Evolutionary conservation across 225 moss, liverwort and hornwort genomes (phyloP), one percentile per base, ranked within the genome.

Genomic region (Rhytidiadelphus loreus): DNA sequence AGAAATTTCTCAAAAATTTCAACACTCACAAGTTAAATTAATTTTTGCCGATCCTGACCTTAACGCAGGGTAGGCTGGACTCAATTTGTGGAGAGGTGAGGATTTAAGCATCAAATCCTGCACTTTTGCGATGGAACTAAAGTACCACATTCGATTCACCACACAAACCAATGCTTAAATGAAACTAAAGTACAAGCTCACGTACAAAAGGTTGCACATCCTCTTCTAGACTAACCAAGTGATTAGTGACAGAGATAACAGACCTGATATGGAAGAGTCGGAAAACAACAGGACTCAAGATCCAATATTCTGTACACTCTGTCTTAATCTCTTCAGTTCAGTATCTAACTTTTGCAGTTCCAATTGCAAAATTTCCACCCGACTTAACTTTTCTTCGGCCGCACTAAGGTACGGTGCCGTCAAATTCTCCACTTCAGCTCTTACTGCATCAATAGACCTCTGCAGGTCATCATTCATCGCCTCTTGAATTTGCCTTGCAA

Each of bases 281-380:
- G 66, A 58, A 89, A 57, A 66, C 66, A 48, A 73, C 37, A 32
- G 56, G 35, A 80, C 57, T 91, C 87, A 96, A 22, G 91, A 82
- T 89, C 97, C 96, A 86, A 99, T 92, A 87, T 96, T 97, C 85
- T 95, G 97, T 82, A 99, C 99, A 89, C 94, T 93, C 77, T 95
- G 95, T 89, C 95, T 94, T 73, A 97, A 88, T 81, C 88, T 90
- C 78, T 93, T 91, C 87, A 97, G 86, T 90, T 92, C 88, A n/a
- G 76, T 86, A 57, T 97, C 96, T 46, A 99, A 88, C 82, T 89
- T 89, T 84, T 90, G 90, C 82, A 95, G 94, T 85, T 94, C 91
- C 84, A 72, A 89, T 91, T 96, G 93, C 87, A 96, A 93, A 73
- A 85, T 60, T 88, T 92, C 70, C 77, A 99, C 91, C 65, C 95